These are phyloP conservation scores for Nicotiana obtusifolia DNA, from an alignment of 257 asterid genomes.

Conservation along the genomic window DNA sequence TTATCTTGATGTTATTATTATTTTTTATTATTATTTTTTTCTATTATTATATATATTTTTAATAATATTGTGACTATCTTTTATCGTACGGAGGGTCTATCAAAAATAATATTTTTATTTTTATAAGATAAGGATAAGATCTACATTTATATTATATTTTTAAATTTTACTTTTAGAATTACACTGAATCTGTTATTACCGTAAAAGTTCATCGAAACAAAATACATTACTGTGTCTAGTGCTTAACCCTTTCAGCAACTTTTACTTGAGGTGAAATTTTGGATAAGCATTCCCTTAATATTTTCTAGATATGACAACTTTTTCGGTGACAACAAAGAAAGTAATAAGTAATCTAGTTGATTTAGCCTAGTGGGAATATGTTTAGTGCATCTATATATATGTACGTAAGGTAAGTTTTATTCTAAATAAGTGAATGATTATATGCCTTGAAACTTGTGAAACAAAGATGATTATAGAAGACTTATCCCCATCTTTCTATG, in stretches of 20 bases:
- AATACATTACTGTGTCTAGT: background rate
- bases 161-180: too few species aligned
- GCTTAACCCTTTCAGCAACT: background rate
- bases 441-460: background rate
- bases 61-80: too few species aligned
- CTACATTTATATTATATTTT: too few species aligned
- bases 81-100: too few species aligned
- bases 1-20: too few species aligned
- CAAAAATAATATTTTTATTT: too few species aligned
- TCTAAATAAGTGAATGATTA: background rate
- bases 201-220: too few species aligned
- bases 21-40: too few species aligned
- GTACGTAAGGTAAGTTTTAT: background rate
- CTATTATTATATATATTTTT: too few species aligned
- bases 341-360: background rate
- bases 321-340: background rate
- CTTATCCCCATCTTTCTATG: background rate
- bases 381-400: background rate
- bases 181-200: too few species aligned
- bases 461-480: background rate
- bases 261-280: background rate
- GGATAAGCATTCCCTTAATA: background rate
- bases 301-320: background rate
- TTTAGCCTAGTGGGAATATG: background rate
- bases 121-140: too few species aligned